Conservation (phyloP, 1,284 basidiomycete genomes). For the Rhodofomes roseus region DNA sequence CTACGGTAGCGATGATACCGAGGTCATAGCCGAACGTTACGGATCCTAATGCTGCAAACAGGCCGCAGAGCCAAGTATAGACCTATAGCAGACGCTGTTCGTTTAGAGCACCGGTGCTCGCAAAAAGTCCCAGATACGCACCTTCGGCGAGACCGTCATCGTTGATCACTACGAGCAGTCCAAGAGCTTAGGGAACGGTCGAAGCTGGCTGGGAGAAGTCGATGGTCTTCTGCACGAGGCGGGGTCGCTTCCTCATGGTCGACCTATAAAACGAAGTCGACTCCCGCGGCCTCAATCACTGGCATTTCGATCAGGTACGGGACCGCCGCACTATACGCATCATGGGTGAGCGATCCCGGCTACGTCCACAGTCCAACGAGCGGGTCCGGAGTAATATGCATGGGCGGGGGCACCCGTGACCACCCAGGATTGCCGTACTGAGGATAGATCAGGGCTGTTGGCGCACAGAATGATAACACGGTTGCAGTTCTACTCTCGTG, state of each 20-base stretch:
- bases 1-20: constrained; percentile 37
- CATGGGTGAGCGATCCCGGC: not conserved
- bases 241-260: not conserved
- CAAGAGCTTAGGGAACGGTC: no score
- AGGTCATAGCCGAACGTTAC: constrained; percentile 36
- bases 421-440: not conserved
- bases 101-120: not conserved
- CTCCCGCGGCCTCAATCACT: no score
- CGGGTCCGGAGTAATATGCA: no score
- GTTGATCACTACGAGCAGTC: not conserved
- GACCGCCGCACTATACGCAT: not conserved
- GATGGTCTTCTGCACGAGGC: not conserved
- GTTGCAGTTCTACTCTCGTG: not conserved
- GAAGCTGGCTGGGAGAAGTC: not conserved
- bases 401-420: not conserved
- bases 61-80: constrained; percentile 61
- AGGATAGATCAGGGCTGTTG: not conserved
- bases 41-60: constrained; percentile 45
- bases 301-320: not conserved
- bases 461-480: not conserved
- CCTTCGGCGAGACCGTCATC: constrained; percentile 23
- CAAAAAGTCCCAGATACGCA: not conserved
- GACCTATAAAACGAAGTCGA: not conserved
- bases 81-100: constrained; percentile 24
- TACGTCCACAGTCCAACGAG: no score